phyloP scores from a whole-genome alignment of 805 yeast genomes.

The Yarrowia sp. region DNA sequence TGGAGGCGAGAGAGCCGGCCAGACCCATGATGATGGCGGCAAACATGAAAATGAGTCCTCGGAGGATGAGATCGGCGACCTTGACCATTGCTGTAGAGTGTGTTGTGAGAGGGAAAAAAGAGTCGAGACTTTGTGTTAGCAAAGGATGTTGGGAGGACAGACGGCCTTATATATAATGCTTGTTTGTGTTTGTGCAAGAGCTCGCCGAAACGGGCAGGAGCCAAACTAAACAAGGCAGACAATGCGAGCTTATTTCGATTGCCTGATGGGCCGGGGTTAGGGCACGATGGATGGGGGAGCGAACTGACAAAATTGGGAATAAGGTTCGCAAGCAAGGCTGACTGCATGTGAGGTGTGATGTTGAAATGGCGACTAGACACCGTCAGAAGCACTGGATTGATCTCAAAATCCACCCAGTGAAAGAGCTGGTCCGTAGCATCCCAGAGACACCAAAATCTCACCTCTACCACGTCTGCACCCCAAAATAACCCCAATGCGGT shows the following conservation, averaged over 20 bases:
- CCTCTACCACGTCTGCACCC: no score
- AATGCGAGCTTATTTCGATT: slow-evolving; percentile 19
- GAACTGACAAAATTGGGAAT: slow-evolving; percentile 14
- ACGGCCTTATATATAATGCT: slow-evolving; percentile 17
- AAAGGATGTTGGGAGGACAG: slow-evolving; percentile 39
- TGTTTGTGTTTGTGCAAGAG: slow-evolving; percentile 23
- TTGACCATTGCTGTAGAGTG: slow-evolving; percentile 21
- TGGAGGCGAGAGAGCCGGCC: slow-evolving; percentile 75
- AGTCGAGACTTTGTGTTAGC: background rate
- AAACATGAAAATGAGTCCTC: slow-evolving; percentile 72
- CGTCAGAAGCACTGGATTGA: no score
- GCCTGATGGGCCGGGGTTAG: slow-evolving; percentile 26
- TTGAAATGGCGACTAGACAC: no score
- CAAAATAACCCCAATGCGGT: background rate
- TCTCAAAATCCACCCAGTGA: no score
- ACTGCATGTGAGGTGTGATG: no score
- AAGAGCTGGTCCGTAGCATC: no score
- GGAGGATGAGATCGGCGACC: slow-evolving; percentile 65
- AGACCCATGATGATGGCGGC: slow-evolving; percentile 80
- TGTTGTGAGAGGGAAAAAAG: background rate
- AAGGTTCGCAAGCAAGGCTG: slow-evolving; percentile 19
- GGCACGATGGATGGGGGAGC: background rate
- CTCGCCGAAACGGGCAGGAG: slow-evolving; percentile 18
- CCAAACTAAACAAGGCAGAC: slow-evolving; percentile 27
- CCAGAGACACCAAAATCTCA: no score